These are phyloP conservation scores for Globisporangium parvum DNA, from an alignment of 352 stramenopile genomes.

Conservation along the genomic window DNA sequence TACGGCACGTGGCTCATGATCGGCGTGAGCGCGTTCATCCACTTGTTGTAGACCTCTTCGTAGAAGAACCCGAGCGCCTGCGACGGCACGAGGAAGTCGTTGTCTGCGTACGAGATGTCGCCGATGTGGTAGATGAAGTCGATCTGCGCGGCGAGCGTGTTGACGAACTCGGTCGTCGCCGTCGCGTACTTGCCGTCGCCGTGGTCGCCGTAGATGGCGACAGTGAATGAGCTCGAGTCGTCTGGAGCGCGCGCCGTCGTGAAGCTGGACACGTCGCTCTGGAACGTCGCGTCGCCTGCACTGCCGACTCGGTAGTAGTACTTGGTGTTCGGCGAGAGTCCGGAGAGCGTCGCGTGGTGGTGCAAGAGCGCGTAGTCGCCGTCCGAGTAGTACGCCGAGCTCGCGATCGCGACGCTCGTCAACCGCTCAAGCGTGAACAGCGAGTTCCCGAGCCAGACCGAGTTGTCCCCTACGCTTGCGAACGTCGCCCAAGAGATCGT, in stretches of 20 bases:
- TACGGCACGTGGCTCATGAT: constrained; percentile 62
- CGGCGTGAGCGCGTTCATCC: constrained; percentile 59
- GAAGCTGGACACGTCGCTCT: constrained; percentile 26
- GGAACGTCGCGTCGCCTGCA: constrained; percentile 13
- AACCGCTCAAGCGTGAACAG: constrained; percentile 16
- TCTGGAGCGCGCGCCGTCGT: constrained; percentile 20
- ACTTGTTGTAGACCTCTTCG: constrained; percentile 84
- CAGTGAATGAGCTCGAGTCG: constrained; percentile 31
- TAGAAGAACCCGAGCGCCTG: constrained; percentile 69
- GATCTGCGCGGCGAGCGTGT: constrained; percentile 25
- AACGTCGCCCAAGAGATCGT: constrained; percentile 58
- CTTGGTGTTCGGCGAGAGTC: constrained; percentile 24
- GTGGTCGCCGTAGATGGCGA: constrained; percentile 52
- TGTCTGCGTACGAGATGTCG: constrained; percentile 52
- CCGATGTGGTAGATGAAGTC: constrained; percentile 71
- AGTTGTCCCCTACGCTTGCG: constrained; percentile 27
- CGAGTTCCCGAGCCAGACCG: constrained; percentile 38
- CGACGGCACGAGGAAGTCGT: constrained; percentile 18
- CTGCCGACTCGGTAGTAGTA: constrained; percentile 54
- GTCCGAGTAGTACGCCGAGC: constrained; percentile 44
- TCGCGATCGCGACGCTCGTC: constrained; percentile 16
- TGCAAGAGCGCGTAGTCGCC: constrained; percentile 37
- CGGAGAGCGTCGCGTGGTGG: constrained; percentile 27
- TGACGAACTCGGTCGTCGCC: constrained; percentile 33
- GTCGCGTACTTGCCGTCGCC: constrained; percentile 35